A percentile compares a stretch with the other conserved stretches of the same genome.
phyloP scores from a whole-genome alignment of 345 rosid species.

The Acer saccharum region DNA sequence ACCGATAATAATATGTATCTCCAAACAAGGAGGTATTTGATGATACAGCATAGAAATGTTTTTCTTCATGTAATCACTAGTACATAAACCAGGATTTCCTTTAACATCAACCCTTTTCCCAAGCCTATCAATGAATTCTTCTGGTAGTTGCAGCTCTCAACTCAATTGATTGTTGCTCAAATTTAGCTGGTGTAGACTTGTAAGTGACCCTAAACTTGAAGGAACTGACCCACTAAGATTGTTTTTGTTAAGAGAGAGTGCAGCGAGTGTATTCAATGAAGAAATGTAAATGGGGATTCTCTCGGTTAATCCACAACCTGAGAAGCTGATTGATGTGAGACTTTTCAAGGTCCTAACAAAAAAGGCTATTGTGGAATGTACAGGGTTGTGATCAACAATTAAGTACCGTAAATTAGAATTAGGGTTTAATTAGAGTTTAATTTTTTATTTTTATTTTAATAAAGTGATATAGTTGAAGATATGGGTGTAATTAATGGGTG shows the following conservation, averaged over 20 bases:
- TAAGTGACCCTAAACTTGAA: constrained; percentile 36
- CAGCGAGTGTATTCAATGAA: constrained; percentile 35
- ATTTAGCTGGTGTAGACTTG: constrained; percentile 40
- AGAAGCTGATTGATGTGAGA: constrained; percentile 41
- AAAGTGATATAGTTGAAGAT: too few relatives aligned
- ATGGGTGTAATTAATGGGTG: too few relatives aligned
- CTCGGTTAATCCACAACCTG: constrained; percentile 43
- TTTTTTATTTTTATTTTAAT: too few relatives aligned
- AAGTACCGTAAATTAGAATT: constrained; percentile 42
- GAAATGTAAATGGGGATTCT: constrained; percentile 35
- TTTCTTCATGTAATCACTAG: constrained; percentile 24
- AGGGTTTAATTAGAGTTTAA: too few relatives aligned
- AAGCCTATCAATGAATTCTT: constrained; percentile 40
- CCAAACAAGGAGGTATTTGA: constrained; percentile 33
- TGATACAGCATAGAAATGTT: constrained; percentile 20
- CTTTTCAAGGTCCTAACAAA: constrained; percentile 30
- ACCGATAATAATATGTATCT: constrained; percentile 1
- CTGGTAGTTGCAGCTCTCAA: constrained; percentile 33
- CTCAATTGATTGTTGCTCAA: constrained; percentile 41
- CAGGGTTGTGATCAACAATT: constrained; percentile 37
- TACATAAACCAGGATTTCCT: constrained; percentile 43
- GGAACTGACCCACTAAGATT: constrained; percentile 42
- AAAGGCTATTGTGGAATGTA: constrained; percentile 36
- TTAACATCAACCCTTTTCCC: constrained; percentile 46
- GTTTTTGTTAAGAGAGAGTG: constrained; percentile 42